phyloP scores from a whole-genome alignment of 1,139 yeast genomes.

The Pichia sp. region DNA sequence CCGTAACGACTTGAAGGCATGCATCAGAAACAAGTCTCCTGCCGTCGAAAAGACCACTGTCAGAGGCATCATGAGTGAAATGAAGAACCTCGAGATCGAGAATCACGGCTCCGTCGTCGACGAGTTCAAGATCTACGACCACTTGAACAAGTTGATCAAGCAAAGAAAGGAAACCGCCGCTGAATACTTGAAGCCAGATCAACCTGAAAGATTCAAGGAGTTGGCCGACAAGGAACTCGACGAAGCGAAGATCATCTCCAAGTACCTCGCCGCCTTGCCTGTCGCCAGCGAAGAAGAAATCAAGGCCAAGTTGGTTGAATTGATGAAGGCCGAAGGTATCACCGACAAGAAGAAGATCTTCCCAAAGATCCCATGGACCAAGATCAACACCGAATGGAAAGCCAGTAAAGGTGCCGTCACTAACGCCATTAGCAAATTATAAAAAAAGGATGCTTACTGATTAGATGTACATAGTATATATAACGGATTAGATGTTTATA shows the following conservation, averaged over 20 bases:
- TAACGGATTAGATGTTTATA: constrained; percentile 1
- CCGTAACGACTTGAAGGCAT: constrained; percentile 47
- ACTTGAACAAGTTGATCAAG: constrained; percentile 47
- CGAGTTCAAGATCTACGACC: constrained; percentile 48
- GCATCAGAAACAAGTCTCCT: constrained; percentile 47
- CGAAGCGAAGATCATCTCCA: constrained; percentile 47
- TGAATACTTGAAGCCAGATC: constrained; percentile 47
- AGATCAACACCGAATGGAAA: constrained; percentile 51
- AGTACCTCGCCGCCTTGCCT: constrained; percentile 44
- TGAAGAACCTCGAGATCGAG: constrained; percentile 61
- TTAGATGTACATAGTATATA: constrained; percentile 1
- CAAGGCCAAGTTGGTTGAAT: constrained; percentile 38
- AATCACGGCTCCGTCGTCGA: constrained; percentile 41
- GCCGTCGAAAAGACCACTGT: constrained; percentile 50
- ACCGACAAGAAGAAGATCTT: constrained; percentile 36
- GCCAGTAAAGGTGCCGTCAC: constrained; percentile 39
- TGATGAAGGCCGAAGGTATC: constrained; percentile 36
- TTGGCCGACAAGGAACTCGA: constrained; percentile 53
- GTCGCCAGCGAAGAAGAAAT: constrained; percentile 52
- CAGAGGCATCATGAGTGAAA: constrained; percentile 52
- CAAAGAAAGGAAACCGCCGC: constrained; percentile 55
- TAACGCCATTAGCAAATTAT: constrained; percentile 26
- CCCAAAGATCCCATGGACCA: constrained; percentile 47
- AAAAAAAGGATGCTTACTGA: not conserved
- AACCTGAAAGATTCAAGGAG: constrained; percentile 43